Conservation (phyloP, 371 early-diverging fungal genomes). For the Rhizopus microsporus region DNA sequence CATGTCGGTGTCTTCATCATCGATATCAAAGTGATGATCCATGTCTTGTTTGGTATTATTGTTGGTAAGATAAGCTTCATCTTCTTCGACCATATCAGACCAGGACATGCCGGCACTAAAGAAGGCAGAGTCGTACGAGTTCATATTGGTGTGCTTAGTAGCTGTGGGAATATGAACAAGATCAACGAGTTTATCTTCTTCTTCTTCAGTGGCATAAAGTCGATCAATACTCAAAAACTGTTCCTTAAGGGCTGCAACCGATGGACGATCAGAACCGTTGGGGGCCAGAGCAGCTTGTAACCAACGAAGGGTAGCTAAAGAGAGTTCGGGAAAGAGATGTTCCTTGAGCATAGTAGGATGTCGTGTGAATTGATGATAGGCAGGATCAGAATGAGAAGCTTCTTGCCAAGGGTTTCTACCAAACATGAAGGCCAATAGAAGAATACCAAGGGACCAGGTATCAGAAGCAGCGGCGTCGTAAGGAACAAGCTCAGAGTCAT, state of each 20-base stretch:
- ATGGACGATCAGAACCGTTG: constrained; percentile 31
- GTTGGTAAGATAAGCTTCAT: constrained; percentile 9
- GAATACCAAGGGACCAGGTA: constrained; percentile 78
- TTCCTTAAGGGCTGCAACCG: constrained; percentile 33
- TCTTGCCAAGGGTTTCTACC: constrained; percentile 84
- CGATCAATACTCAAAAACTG: constrained; percentile 29
- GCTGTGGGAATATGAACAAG: constrained; percentile 42
- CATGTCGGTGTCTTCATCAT: constrained; percentile 33
- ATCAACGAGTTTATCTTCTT: constrained; percentile 19
- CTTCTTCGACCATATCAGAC: constrained; percentile 52
- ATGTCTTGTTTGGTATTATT: constrained; percentile 1
- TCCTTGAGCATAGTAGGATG: constrained; percentile 51
- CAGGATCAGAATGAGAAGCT: constrained; percentile 53
- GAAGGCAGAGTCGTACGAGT: constrained; percentile 46
- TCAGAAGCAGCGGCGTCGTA: constrained; percentile 73
- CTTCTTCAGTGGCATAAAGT: constrained; percentile 38
- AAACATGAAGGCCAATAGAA: constrained; percentile 72
- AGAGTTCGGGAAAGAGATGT: constrained; percentile 53
- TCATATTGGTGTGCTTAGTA: constrained; percentile 28
- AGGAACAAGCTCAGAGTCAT: constrained; percentile 22
- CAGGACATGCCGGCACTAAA: constrained; percentile 44
- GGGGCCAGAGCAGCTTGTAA: constrained; percentile 31
- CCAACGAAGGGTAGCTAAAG: constrained; percentile 35
- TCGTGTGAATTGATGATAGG: constrained; percentile 58
- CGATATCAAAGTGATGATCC: constrained; percentile 14